Percentiles rank a stretch among this genome's conserved stretches.
Conservation (phyloP, 1,284 basidiomycete genomes). For the Ganoderma sinense region DNA sequence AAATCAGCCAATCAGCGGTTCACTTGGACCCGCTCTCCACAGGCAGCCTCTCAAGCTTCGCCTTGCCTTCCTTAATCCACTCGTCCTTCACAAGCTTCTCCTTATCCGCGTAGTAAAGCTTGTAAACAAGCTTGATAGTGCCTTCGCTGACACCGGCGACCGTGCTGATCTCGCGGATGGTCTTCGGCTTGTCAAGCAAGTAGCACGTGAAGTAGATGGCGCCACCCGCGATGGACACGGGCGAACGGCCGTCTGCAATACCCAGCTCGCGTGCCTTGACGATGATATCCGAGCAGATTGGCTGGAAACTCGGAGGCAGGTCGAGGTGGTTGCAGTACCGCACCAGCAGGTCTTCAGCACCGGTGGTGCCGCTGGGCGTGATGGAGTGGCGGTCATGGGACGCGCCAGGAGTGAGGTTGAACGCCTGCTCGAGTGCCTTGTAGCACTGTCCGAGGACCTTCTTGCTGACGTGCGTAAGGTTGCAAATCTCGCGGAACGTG, state of each 20-base stretch:
- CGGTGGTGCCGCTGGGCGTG: constrained; percentile 55
- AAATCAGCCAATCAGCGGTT: constrained; percentile 5
- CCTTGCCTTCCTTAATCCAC: constrained; percentile 83
- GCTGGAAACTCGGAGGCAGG: constrained; percentile 84
- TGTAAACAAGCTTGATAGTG: constrained; percentile 91
- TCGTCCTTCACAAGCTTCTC: constrained; percentile 82
- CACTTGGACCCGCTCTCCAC: constrained; percentile 41
- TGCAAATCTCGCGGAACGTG: constrained; percentile 96
- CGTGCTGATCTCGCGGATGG: constrained; percentile 87
- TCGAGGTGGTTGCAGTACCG: constrained; percentile 95
- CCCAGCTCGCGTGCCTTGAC: constrained; percentile 83
- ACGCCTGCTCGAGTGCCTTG: constrained; percentile 92
- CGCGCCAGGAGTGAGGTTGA: constrained; percentile 83
- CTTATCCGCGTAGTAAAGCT: constrained; percentile 71
- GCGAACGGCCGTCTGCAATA: constrained; percentile 92
- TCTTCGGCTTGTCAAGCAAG: constrained; percentile 78
- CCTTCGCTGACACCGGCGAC: constrained; percentile 98
- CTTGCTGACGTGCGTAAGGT: constrained; percentile 92
- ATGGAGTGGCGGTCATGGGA: constrained; percentile 47
- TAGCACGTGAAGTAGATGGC: constrained; percentile 94
- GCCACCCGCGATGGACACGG: constrained; percentile 95
- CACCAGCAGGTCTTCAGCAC: constrained; percentile 88
- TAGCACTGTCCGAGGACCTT: constrained; percentile 96
- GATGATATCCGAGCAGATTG: constrained; percentile 89
- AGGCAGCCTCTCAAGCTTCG: constrained; percentile 58